These are phyloP conservation scores for Wickerhamia fluorescens DNA, from an alignment of 805 yeast genomes.

Conservation along the genomic window DNA sequence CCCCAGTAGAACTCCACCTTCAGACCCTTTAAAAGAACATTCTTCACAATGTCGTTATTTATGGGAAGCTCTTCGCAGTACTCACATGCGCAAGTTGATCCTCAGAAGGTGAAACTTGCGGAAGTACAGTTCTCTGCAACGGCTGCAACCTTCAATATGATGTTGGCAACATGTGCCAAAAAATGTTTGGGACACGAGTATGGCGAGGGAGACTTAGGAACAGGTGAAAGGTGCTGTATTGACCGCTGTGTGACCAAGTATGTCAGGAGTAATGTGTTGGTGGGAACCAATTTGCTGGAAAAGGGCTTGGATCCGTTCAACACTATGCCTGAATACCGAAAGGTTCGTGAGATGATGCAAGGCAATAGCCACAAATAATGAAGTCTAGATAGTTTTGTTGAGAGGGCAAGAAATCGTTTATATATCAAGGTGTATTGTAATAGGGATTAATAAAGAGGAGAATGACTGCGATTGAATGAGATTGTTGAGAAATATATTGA, in stretches of 20 bases:
- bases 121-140: slow-evolving; percentile 63
- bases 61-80: slow-evolving; percentile 41
- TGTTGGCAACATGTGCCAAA: slow-evolving; percentile 54
- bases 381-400: too few relatives aligned
- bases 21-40: too few relatives aligned
- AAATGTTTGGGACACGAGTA: slow-evolving; percentile 86
- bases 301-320: slow-evolving; percentile 38
- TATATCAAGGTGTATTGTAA: too few relatives aligned
- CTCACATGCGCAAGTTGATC: slow-evolving; percentile 44
- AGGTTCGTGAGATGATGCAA: slow-evolving; percentile 4
- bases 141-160: slow-evolving; percentile 30
- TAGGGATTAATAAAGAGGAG: too few relatives aligned
- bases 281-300: slow-evolving; percentile 47
- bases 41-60: slow-evolving; percentile 52
- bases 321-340: slow-evolving; percentile 32
- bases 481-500: too few relatives aligned
- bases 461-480: too few relatives aligned
- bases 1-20: too few relatives aligned
- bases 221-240: slow-evolving; percentile 77
- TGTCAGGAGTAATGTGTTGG: slow-evolving; percentile 58
- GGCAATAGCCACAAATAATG: not conserved
- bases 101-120: slow-evolving; percentile 55
- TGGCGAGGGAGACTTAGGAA: slow-evolving; percentile 76
- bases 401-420: too few relatives aligned
- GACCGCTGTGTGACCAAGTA: slow-evolving; percentile 85